Conservation (phyloP, 805 yeast genomes). For the Lipomyces spencermartinsiae region DNA sequence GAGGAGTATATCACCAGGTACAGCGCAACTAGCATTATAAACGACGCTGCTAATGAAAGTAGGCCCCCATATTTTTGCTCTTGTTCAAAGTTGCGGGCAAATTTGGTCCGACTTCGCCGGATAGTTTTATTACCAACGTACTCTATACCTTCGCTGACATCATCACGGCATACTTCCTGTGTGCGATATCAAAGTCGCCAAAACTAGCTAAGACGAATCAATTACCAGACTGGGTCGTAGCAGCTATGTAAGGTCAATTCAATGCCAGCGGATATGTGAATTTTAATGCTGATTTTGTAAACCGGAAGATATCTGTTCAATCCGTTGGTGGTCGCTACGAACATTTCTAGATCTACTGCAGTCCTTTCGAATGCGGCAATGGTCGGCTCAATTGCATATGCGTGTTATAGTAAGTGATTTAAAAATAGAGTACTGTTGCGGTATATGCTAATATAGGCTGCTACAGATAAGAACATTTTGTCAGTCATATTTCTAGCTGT, state of each 20-base stretch:
- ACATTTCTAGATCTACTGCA: conserved; percentile 71
- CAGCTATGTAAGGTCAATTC: conserved; percentile 50
- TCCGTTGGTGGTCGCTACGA: conserved; percentile 75
- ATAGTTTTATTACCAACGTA: conserved; percentile 43
- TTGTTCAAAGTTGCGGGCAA: conserved; percentile 72
- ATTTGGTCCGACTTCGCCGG: conserved; percentile 52
- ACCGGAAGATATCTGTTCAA: conserved; percentile 65
- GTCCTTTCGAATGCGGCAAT: conserved; percentile 66
- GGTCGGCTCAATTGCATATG: conserved; percentile 55
- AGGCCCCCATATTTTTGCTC: conserved; percentile 33
- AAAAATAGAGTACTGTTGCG: neutral
- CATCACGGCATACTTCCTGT: conserved; percentile 59
- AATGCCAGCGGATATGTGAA: neutral
- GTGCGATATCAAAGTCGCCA: conserved; percentile 52
- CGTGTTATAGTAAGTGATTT: conserved; percentile 45
- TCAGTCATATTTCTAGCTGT: conserved; percentile 63
- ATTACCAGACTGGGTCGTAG: conserved; percentile 54
- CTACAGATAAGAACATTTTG: conserved; percentile 29
- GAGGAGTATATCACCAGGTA: conserved; percentile 81
- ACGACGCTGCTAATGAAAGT: neutral
- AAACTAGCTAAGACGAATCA: conserved; percentile 28
- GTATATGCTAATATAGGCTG: neutral
- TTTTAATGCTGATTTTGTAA: neutral
- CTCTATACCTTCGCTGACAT: conserved; percentile 68
- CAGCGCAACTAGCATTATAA: neutral